phyloP scores from a whole-genome alignment of 805 yeast genomes.

The Candida tammaniensis region DNA sequence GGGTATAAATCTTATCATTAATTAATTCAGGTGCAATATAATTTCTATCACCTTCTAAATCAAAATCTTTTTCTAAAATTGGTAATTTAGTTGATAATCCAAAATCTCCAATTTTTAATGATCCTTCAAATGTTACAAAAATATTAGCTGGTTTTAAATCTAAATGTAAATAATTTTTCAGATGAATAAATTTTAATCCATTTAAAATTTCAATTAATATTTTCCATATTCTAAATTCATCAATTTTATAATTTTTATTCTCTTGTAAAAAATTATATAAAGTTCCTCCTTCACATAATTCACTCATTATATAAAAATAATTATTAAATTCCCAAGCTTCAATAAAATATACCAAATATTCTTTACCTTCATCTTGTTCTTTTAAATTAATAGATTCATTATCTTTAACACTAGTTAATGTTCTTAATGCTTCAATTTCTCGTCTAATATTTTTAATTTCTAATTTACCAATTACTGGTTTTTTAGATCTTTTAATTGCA shows the following conservation, averaged over 20 bases:
- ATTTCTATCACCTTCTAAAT: slow-evolving; percentile 95
- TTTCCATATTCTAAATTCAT: slow-evolving; percentile 98
- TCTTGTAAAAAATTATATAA: slow-evolving; percentile 76
- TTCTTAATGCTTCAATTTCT: slow-evolving; percentile 71
- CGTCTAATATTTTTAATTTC: slow-evolving; percentile 63
- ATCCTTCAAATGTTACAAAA: slow-evolving; percentile 91
- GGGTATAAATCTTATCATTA: slow-evolving; percentile 75
- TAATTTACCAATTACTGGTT: slow-evolving; percentile 49
- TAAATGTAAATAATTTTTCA: slow-evolving; percentile 69
- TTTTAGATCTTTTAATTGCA: slow-evolving; percentile 86
- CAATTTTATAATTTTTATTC: slow-evolving; percentile 71
- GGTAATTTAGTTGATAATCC: slow-evolving; percentile 90
- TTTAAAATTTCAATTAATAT: slow-evolving; percentile 78
- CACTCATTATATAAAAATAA: slow-evolving; percentile 87
- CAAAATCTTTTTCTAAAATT: slow-evolving; percentile 60
- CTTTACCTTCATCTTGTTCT: slow-evolving; percentile 62
- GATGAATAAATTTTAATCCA: slow-evolving; percentile 81
- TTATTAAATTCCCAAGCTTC: slow-evolving; percentile 83
- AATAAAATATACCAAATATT: slow-evolving; percentile 71
- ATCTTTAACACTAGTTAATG: slow-evolving; percentile 36
- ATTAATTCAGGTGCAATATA: slow-evolving; percentile 97
- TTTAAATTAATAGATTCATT: slow-evolving; percentile 27
- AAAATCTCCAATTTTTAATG: slow-evolving; percentile 91
- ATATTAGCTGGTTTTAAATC: slow-evolving; percentile 96
- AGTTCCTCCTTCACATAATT: slow-evolving; percentile 92